These are phyloP conservation scores for Amorphotheca resinae DNA, from an alignment of 495 filamentous ascomycete genomes.

Conservation along the genomic window DNA sequence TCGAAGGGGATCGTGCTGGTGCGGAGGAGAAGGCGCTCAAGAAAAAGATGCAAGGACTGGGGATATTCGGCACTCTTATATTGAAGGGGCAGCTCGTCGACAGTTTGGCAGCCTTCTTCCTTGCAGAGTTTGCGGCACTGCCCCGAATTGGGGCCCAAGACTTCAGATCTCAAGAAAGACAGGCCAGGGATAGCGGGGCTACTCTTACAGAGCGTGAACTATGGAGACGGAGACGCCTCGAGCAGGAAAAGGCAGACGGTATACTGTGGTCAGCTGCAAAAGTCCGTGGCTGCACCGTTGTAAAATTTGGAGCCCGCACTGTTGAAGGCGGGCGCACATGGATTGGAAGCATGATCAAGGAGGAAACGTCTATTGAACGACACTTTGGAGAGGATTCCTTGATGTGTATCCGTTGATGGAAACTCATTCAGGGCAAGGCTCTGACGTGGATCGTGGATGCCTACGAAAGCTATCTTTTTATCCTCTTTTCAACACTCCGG, in stretches of 20 bases:
- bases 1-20: constrained; percentile 39
- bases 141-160: constrained; percentile 78
- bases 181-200: constrained; percentile 23
- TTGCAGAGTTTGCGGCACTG: constrained; percentile 59
- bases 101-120: constrained; percentile 51
- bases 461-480: no score
- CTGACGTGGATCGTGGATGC: no score
- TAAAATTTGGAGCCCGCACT: constrained; percentile 60
- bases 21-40: constrained; percentile 30
- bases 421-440: no score
- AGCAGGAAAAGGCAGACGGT: constrained; percentile 42
- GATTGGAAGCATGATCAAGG: constrained; percentile 37
- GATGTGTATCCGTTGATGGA: constrained; percentile 35
- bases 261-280: constrained; percentile 78
- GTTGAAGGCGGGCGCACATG: constrained; percentile 38
- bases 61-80: constrained; percentile 72
- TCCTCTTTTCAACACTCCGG: no score
- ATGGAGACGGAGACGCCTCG: constrained; percentile 32
- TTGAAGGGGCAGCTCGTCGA: constrained; percentile 63
- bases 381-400: constrained; percentile 38
- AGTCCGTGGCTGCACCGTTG: constrained; percentile 71
- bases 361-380: constrained; percentile 35
- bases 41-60: constrained; percentile 49
- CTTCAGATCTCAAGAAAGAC: constrained; percentile 44
- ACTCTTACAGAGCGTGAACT: constrained; percentile 26